Evolutionary conservation across 192 early-diverging fungal genomes (phyloP).

Genomic region (Pilaira anomala): DNA sequence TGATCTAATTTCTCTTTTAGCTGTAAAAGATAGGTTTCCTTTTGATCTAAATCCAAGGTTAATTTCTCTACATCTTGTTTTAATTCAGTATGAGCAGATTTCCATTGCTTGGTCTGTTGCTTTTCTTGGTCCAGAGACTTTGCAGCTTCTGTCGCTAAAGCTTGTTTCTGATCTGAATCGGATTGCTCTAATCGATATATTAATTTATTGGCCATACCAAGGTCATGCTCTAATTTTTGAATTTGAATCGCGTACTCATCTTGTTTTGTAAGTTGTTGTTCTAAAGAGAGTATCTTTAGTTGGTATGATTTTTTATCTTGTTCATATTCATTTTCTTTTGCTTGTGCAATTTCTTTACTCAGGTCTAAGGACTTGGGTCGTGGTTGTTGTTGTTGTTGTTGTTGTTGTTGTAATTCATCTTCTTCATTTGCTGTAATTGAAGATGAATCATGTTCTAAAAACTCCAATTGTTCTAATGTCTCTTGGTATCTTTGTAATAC

Average conservation of each 20-base stretch:
- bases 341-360: constrained; percentile 17
- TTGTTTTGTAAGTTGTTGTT: too few species aligned
- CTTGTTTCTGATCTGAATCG: background rate
- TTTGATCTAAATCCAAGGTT: background rate
- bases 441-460: constrained; percentile 1
- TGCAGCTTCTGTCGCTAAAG: background rate
- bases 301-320: too few species aligned
- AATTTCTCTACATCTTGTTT: constrained; percentile 8
- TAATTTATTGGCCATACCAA: background rate
- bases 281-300: too few species aligned
- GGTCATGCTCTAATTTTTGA: constrained; percentile 5
- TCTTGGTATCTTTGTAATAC: constrained; percentile 24
- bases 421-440: background rate
- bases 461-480: constrained; percentile 8
- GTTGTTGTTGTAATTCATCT: background rate
- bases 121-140: background rate
- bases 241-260: background rate
- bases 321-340: background rate
- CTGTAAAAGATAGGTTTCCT: background rate
- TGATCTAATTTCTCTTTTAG: background rate
- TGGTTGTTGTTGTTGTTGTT: too few species aligned
- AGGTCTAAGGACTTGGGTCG: background rate
- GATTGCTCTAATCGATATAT: background rate
- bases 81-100: background rate
- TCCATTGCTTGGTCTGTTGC: background rate